Evolutionary conservation across 2,329 filamentous ascomycete species (phyloP), one percentile per base, ranked within the genome.

Genomic region (Pyrenochaeta sp.): DNA sequence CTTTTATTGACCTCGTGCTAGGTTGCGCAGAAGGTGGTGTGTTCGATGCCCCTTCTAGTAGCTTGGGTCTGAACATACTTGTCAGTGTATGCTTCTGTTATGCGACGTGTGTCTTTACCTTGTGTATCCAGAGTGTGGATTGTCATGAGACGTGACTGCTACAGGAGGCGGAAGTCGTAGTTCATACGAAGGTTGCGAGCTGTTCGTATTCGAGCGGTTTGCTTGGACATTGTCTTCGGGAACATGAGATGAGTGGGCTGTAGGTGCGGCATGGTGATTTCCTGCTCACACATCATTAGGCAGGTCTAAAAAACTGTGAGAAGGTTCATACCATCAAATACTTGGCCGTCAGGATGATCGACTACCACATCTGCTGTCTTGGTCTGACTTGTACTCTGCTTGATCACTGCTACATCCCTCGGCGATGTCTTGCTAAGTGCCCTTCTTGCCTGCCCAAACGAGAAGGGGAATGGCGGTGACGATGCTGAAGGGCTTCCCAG

Each of bases 391-490:
- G 22, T 13, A 36, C 13, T 12, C 13, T 34, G 32, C 1, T 2
- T 4, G 25, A 10, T 22, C 1, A 9, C 27, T 5, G 24, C 36
- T 8, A 40, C 39, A 9, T 52, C 24, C 12, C 51, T 52, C 2
- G 24, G 28, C 2, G 50, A 8, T 10, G 40, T 12, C 15, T 53
- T 63, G 4, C 25, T 27, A 2, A 24, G 7, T 2, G 0, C 10
- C 15, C 50, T 51, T 19, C 13, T 40, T 12, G 52, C 25, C 8
- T 40, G 42, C 28, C 25, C 34, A 24, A 51, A 58, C 6, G 50
- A 48, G 49, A 61, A 66, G 1, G n/a, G 1, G 46, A 59, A 66
- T 0, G n/a, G 1, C 12, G 49, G 36, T 36, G 52, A 46, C 10
- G 40, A n/a, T 5, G 13, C 30, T 13, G 42, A 32, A 36, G 13